Base-by-base conservation (phyloP, 2,329 filamentous ascomycete genomes). In the Talaromyces funiculosus region DNA sequence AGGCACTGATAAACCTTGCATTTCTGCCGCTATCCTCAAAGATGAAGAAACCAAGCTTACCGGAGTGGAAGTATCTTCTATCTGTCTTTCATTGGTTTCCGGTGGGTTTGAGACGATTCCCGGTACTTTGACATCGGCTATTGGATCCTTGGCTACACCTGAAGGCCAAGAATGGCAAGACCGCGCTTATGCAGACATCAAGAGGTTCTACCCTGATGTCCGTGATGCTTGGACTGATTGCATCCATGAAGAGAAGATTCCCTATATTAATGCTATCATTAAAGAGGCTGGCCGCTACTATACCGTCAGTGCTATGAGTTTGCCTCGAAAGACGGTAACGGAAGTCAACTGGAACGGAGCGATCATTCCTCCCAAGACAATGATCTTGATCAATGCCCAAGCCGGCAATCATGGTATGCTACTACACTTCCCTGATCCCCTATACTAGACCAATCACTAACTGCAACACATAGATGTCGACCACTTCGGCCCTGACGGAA, bases 101-200 rank as follows among this genome's bases (percentile, higher is more conserved):
- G 89, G 87, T 0, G 89, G 89, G 4, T 83, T 92, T 20, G 89
- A 92, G 68, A 92, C 89, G 0, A 86, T 92, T 3, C 87, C 89
- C 0, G 87, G 84, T 26, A 91, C 90, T 55, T 73, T 92, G 1
- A 86, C 89, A 61, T 55, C 49, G 12, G 42, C 37, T 29, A 31
- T 60, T 12, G 58, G 58, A 16, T 55, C 49, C 16, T 47, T 60
- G 49, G 42, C 58, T 29, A 60, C 58, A 1, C 14, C 33, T 38
- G 49, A 47, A 54, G 58, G 58, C 10, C 58, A 60, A 12, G 40
- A 33, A 16, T 60, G 51, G 49, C 89, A 92, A 73, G 77, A 81
- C 53, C 83, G 81, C 12, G 88, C 88, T 0, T 83, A 88, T 61
- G 74, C 79, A 12, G 88, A 87, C 43, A 92, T 92, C 69, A 78